A percentile compares a stretch with the other conserved stretches of the same genome.
These are phyloP conservation scores for Rachicladosporium sp. DNA, from an alignment of 2,329 filamentous ascomycete genomes.

Conservation along the genomic window DNA sequence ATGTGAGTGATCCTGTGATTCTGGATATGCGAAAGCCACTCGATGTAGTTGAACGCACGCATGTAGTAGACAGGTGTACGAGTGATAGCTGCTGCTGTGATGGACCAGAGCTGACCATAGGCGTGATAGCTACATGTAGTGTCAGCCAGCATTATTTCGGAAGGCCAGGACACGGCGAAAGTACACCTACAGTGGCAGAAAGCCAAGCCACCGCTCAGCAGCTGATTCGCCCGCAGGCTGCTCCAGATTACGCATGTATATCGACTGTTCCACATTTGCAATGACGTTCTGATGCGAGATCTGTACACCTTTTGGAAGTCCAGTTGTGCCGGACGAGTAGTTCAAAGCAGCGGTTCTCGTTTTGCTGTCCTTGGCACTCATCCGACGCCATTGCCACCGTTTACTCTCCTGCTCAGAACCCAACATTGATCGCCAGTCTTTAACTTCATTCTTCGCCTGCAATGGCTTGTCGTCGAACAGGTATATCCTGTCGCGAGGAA, in stretches of 20 bases:
- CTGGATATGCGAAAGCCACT: conserved; percentile 24
- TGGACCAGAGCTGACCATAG: conserved; percentile 27
- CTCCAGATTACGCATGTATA: conserved; percentile 27
- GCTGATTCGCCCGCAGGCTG: conserved; percentile 10
- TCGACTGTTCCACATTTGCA: conserved; percentile 44
- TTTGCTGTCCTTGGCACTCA: conserved; percentile 50
- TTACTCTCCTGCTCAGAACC: conserved; percentile 41
- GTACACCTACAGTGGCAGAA: conserved; percentile 15
- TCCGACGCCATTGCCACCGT: conserved; percentile 53
- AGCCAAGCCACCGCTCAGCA: conserved; percentile 24
- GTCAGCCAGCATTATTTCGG: too few relatives aligned
- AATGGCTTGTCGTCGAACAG: conserved; percentile 54
- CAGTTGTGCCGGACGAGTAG: conserved; percentile 83
- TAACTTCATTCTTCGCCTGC: conserved; percentile 21
- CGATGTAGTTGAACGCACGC: conserved; percentile 23
- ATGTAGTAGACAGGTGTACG: conserved; percentile 25
- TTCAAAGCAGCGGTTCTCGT: conserved; percentile 74
- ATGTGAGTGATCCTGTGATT: conserved; percentile 57
- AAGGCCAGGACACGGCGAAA: too few relatives aligned
- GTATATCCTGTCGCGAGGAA: conserved; percentile 60
- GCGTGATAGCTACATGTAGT: conserved; percentile 15
- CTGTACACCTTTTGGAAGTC: conserved; percentile 83
- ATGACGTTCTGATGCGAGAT: conserved; percentile 74
- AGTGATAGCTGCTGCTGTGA: conserved; percentile 21
- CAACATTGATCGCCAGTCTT: conserved; percentile 33